Evolutionary conservation across 345 rosid species (phyloP).

Genomic region (Theobroma cacao): DNA sequence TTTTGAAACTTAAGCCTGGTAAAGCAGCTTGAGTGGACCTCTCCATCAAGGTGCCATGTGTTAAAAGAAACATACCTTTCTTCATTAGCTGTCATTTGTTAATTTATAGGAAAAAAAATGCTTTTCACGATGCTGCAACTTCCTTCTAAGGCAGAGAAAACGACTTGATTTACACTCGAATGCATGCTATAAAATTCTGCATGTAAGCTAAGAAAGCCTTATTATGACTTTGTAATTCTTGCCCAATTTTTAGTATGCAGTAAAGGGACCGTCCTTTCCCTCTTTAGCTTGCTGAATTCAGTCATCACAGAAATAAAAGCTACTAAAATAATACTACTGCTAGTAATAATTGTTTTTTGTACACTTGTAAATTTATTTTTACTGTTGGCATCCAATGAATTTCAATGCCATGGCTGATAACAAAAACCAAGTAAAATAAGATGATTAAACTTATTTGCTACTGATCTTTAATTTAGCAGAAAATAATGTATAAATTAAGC

Average conservation of each 20-base stretch:
- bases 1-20: background rate
- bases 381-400: too few species aligned
- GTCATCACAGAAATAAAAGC: too few species aligned
- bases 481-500: too few species aligned
- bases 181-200: background rate
- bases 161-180: background rate
- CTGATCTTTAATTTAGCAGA: background rate
- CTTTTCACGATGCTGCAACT: background rate
- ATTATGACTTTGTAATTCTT: background rate
- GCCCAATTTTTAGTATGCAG: background rate
- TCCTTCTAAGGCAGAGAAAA: background rate
- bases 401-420: too few species aligned
- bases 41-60: background rate
- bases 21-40: background rate
- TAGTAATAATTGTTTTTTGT: background rate
- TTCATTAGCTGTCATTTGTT: slow-evolving; percentile 2
- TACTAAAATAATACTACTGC: too few species aligned
- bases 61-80: background rate
- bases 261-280: background rate
- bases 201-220: background rate
- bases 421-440: too few species aligned
- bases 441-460: background rate
- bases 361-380: background rate
- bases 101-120: background rate
- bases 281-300: background rate